Evolutionary conservation across 495 filamentous ascomycete species (phyloP).

Genomic region (Umbilicaria muhlenbergii): DNA sequence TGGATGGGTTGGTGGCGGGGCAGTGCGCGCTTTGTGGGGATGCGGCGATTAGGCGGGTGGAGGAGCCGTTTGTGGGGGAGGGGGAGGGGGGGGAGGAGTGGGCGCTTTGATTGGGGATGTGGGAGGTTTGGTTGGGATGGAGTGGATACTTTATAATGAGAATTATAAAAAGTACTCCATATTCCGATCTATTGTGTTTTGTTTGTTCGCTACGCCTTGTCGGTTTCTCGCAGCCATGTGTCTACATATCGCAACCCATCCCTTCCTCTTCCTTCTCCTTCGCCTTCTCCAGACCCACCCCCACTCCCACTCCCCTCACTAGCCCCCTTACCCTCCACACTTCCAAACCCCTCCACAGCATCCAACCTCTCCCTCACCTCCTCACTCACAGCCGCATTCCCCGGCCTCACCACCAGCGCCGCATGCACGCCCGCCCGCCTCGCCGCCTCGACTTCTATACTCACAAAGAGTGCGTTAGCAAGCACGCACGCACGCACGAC

Average conservation of each 20-base stretch:
- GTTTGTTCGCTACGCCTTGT: too few relatives aligned
- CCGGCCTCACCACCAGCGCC: slow-evolving; percentile 43
- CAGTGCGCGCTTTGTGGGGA: slow-evolving; percentile 84
- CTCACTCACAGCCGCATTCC: slow-evolving; percentile 38
- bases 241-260: too few relatives aligned
- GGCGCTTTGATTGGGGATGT: slow-evolving; percentile 40
- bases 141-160: too few relatives aligned
- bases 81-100: slow-evolving; percentile 66
- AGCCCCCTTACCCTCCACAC: too few relatives aligned
- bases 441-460: slow-evolving; percentile 46
- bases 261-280: neutral
- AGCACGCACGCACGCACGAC: too few relatives aligned
- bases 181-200: too few relatives aligned
- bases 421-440: slow-evolving; percentile 45
- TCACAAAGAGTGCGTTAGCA: neutral
- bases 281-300: neutral
- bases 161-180: too few relatives aligned
- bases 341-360: slow-evolving; percentile 29
- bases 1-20: slow-evolving; percentile 73
- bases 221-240: too few relatives aligned
- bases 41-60: slow-evolving; percentile 80
- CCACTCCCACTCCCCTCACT: neutral
- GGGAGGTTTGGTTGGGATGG: neutral
- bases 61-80: slow-evolving; percentile 70
- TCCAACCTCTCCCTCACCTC: slow-evolving; percentile 25